Evolutionary conservation across 192 early-diverging fungal genomes (phyloP), one percentile per base, ranked within the genome.

Genomic region (Pecoramyces ruminantium): DNA sequence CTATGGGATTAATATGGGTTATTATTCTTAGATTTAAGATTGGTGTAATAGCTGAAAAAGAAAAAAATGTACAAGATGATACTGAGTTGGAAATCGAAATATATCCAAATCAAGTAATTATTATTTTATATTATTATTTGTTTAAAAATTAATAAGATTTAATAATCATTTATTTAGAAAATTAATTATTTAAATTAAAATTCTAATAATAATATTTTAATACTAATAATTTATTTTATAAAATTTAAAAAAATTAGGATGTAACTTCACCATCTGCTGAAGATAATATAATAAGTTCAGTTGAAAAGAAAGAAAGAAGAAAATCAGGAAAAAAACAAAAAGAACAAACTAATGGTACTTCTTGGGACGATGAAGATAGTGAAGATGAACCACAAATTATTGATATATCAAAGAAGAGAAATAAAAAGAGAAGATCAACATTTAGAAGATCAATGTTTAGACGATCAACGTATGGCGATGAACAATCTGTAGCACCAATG

Each of bases 1-100:
- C 83, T 13, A 79, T 84, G 83, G 84, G 83, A 11, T 58, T 85
- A 38, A 77, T 84, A 21, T 85, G 84, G 84, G 78, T 84, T 16
- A 77, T 84, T 78, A 84, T 84, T 38, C 17, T 79, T 6, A 38
- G 39, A n/a, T 79, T 34, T 79, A 79, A 79, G n/a, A 79, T 67
- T 67, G 51, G 51, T 11, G 11, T 67, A 9, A 67, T 67, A 21
- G 51, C 51, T 11, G 51, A 67, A 11, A 67, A 67, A 67, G 51
- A 67, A 67, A 16, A 67, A 8, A 67, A 67, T 67, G 11, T 67
- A 11, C 51, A 67, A n/a, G 51, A 67, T 67, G 51, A 67, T 9
- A n/a, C 21, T 27, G 25, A n/a, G n/a, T 67, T 67, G 17, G 51
- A 67, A 67, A 11, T 67, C 17, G 51, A 67, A 67, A n/a, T 67